A percentile compares a stretch with the other conserved stretches of the same genome.
These are phyloP conservation scores for Calonectria montana DNA, from an alignment of 2,329 filamentous ascomycete species.

Conservation along the genomic window DNA sequence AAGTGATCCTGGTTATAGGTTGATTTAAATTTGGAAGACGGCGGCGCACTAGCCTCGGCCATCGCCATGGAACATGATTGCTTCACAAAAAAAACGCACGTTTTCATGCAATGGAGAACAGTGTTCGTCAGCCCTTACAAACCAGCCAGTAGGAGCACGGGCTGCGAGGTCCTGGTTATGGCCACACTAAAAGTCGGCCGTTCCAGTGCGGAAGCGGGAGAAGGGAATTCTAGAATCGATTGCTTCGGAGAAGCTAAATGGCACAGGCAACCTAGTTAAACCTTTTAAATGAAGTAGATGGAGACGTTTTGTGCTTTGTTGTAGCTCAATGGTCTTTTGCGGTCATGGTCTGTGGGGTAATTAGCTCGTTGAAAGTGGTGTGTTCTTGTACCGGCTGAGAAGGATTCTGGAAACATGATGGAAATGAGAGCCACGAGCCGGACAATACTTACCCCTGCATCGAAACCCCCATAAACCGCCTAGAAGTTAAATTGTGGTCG, in stretches of 20 bases:
- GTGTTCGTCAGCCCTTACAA: not conserved
- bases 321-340: not conserved
- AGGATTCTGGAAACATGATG: slow-evolving; percentile 38
- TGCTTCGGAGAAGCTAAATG: not conserved
- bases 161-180: not conserved
- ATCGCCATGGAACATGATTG: not conserved
- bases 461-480: slow-evolving; percentile 38
- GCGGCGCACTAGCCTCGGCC: not conserved
- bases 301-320: not conserved
- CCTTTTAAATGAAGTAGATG: too few species aligned
- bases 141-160: not conserved
- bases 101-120: slow-evolving; percentile 12
- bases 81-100: slow-evolving; percentile 5
- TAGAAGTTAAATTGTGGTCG: slow-evolving; percentile 19
- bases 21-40: not conserved
- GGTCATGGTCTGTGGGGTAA: slow-evolving; percentile 7
- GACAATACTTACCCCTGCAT: slow-evolving; percentile 35
- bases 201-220: not conserved
- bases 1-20: not conserved
- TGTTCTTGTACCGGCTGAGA: slow-evolving; percentile 34
- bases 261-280: not conserved
- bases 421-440: slow-evolving; percentile 22
- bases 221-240: not conserved
- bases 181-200: not conserved
- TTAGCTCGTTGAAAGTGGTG: slow-evolving; percentile 9